A percentile compares a stretch with the other conserved stretches of the same genome.
phyloP scores from a whole-genome alignment of 2,329 filamentous ascomycete species.

The Cadophora malorum region DNA sequence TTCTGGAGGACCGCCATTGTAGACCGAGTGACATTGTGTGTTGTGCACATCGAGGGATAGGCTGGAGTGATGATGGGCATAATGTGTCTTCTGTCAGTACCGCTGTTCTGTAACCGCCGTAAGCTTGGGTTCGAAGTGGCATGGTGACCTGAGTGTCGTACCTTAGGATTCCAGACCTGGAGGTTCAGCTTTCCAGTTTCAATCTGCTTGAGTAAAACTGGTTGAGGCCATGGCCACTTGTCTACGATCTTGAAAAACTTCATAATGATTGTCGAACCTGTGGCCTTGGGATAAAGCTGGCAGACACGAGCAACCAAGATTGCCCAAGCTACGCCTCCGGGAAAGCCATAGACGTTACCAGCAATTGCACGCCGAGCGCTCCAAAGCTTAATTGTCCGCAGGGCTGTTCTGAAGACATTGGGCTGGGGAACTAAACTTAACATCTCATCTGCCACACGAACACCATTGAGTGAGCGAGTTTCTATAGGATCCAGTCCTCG shows the following conservation, averaged over 20 bases:
- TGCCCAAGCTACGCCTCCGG: conserved; percentile 96
- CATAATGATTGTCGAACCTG: conserved; percentile 83
- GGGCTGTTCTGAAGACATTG: conserved; percentile 85
- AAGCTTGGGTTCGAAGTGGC: conserved; percentile 44
- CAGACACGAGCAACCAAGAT: conserved; percentile 97
- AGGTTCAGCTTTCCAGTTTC: conserved; percentile 82
- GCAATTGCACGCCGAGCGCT: conserved; percentile 92
- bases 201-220: conserved; percentile 88
- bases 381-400: conserved; percentile 96
- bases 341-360: conserved; percentile 94
- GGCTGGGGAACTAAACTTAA: conserved; percentile 86
- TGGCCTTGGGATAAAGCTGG: conserved; percentile 93
- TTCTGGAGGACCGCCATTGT: conserved; percentile 83
- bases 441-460: conserved; percentile 92
- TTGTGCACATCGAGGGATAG: conserved; percentile 97
- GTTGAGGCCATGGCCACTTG: conserved; percentile 92
- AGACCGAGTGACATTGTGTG: conserved; percentile 89
- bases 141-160: conserved; percentile 47
- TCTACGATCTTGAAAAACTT: conserved; percentile 95
- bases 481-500: conserved; percentile 87
- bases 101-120: conserved; percentile 61
- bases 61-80: conserved; percentile 99
- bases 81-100: conserved; percentile 80
- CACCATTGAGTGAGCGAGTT: conserved; percentile 90
- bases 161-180: conserved; percentile 93